These are phyloP conservation scores for Dryas octopetala DNA, from an alignment of 306 rosid genomes.

Conservation along the genomic window DNA sequence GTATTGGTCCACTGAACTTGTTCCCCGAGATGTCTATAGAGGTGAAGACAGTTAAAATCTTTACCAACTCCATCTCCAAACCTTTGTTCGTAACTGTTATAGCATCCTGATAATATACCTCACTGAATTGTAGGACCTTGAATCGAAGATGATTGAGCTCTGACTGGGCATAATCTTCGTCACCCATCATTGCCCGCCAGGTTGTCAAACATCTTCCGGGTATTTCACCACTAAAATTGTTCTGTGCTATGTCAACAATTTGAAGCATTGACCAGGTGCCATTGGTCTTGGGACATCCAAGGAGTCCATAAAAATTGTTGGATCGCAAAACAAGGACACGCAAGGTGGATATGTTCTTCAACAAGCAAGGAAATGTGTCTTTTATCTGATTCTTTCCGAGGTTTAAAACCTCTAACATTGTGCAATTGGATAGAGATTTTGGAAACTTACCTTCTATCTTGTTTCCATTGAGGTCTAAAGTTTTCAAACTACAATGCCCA, in stretches of 20 bases:
- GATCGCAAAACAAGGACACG: conserved; percentile 39
- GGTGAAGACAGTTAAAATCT: conserved; percentile 33
- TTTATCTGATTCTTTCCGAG: conserved; percentile 31
- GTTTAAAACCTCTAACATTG: conserved; percentile 29
- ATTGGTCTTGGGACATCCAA: conserved; percentile 8
- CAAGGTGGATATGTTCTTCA: conserved; percentile 29
- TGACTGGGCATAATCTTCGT: background rate
- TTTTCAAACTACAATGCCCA: background rate
- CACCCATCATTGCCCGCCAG: conserved; percentile 30
- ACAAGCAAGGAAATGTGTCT: conserved; percentile 11
- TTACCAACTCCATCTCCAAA: conserved; percentile 21
- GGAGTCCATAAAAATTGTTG: conserved; percentile 7
- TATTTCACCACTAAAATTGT: conserved; percentile 29
- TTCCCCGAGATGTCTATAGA: conserved; percentile 36
- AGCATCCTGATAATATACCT: conserved; percentile 26
- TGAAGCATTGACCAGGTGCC: conserved; percentile 36
- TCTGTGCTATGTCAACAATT: conserved; percentile 37
- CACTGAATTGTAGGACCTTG: background rate
- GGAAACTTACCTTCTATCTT: conserved; percentile 20
- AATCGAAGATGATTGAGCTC: conserved; percentile 22
- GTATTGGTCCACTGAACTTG: conserved; percentile 27
- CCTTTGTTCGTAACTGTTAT: conserved; percentile 34
- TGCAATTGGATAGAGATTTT: conserved; percentile 29
- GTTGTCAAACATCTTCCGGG: background rate
- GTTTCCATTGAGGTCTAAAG: conserved; percentile 33